These are phyloP conservation scores for Torulaspora gathmanii DNA, from an alignment of 805 yeast species.

Conservation along the genomic window DNA sequence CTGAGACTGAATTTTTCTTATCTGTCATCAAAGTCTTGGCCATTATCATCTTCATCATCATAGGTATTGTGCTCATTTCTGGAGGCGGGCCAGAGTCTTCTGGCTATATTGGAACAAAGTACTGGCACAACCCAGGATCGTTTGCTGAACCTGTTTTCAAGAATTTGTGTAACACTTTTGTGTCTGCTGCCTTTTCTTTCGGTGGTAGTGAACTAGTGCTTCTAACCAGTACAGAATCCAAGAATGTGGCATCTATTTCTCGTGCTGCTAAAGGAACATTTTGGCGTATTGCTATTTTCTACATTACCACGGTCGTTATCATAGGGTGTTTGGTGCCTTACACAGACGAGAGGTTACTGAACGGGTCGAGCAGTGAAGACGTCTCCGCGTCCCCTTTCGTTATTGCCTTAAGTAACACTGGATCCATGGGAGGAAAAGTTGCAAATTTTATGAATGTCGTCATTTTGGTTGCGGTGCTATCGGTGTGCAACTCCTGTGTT, in stretches of 20 bases:
- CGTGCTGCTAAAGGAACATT: slow-evolving; percentile 55
- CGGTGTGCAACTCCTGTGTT: slow-evolving; percentile 59
- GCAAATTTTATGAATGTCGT: slow-evolving; percentile 57
- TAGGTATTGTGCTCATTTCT: slow-evolving; percentile 43
- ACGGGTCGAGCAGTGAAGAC: slow-evolving; percentile 50
- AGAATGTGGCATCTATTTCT: slow-evolving; percentile 53
- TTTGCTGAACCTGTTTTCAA: slow-evolving; percentile 49
- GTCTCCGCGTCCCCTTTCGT: slow-evolving; percentile 45
- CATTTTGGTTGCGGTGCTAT: slow-evolving; percentile 51
- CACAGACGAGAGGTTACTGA: slow-evolving; percentile 40
- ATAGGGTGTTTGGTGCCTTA: slow-evolving; percentile 73
- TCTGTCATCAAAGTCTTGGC: slow-evolving; percentile 44
- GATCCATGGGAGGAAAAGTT: slow-evolving; percentile 46
- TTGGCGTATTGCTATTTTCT: slow-evolving; percentile 54
- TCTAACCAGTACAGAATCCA: slow-evolving; percentile 44
- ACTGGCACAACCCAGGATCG: slow-evolving; percentile 52
- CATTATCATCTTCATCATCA: slow-evolving; percentile 45
- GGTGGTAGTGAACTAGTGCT: slow-evolving; percentile 68
- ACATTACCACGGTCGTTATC: slow-evolving; percentile 48
- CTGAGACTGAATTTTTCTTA: slow-evolving; percentile 49
- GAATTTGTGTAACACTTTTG: slow-evolving; percentile 59
- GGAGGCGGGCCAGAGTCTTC: slow-evolving; percentile 47
- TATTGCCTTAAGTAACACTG: slow-evolving; percentile 45
- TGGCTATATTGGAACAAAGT: slow-evolving; percentile 39
- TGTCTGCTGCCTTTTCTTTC: slow-evolving; percentile 69